Conservation (phyloP, 106 monocot species). For the Apostasia shenzhenica region DNA sequence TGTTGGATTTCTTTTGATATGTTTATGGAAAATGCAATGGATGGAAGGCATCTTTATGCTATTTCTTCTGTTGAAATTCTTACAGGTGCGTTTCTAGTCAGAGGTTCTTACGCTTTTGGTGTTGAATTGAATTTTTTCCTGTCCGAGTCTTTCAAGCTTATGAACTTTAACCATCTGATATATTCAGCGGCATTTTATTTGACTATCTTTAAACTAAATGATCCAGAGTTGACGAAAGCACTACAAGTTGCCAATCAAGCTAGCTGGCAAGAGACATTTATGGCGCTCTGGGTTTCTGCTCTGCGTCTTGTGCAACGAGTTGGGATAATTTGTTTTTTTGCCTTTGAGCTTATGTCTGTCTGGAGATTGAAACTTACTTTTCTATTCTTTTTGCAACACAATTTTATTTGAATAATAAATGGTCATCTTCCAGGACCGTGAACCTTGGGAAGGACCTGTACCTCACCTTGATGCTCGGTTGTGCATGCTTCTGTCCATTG, state of each 20-base stretch:
- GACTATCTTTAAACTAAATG: neutral
- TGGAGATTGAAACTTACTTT: neutral
- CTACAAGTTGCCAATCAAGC: slow-evolving; percentile 78
- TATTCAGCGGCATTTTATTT: neutral
- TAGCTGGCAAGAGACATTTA: slow-evolving; percentile 95
- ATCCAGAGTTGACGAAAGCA: slow-evolving; percentile 62
- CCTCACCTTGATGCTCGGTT: slow-evolving; percentile 83
- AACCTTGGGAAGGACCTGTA: slow-evolving; percentile 73
- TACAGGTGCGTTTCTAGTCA: slow-evolving; percentile 37
- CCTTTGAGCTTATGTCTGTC: neutral
- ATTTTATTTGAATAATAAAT: slow-evolving; percentile 8
- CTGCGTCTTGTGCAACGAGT: slow-evolving; percentile 88
- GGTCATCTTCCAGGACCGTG: slow-evolving; percentile 45
- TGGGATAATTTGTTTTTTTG: slow-evolving; percentile 20
- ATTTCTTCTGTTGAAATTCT: slow-evolving; percentile 70
- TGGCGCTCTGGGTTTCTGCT: slow-evolving; percentile 86
- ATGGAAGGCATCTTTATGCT: slow-evolving; percentile 68
- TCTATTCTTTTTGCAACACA: neutral
- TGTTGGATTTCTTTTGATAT: slow-evolving; percentile 85
- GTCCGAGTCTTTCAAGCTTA: too few relatives aligned
- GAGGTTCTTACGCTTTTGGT: neutral
- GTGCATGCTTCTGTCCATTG: slow-evolving; percentile 71
- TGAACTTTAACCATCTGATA: too few relatives aligned
- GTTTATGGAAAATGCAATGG: slow-evolving; percentile 84
- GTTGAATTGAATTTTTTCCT: too few relatives aligned